Evolutionary conservation across 192 early-diverging fungal species (phyloP), one percentile per base, ranked within the genome.

Genomic region (Dispira parvispora): DNA sequence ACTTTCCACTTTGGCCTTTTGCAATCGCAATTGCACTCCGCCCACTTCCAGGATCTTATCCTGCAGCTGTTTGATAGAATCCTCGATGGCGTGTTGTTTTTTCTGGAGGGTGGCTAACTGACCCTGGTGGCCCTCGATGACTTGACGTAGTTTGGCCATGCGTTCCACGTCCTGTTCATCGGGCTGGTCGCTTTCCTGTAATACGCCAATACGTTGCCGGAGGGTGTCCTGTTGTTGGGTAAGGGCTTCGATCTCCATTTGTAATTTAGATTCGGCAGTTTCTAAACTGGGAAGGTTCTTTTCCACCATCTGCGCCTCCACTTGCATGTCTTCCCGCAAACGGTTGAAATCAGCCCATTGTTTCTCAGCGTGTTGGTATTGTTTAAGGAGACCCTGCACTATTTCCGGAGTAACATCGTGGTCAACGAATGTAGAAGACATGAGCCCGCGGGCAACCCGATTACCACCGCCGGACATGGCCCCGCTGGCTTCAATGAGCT

Each of bases 381-480:
- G 79, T 1, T 74, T 69, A 32, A 83, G 80, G 8, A 90, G 74
- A 8, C 69, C 67, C 0, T 73, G 80, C 9, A 89, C 69, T 9
- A 66, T 67, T 25, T 79, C 80, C 8, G 75, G 67, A 26, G 77
- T 71, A 23, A 77, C 78, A 43, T 79, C 78, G 14, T 73, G 71
- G 11, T 70, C 67, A 1, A 45, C 32, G 45, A 86, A 81, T 45
- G 75, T 87, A 12, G 88, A 89, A 70, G 84, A 82, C 96, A 97
- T 99, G 27, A 84, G 89, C 12, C 96, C 96, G 14, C 84, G 79
- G 10, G 73, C 71, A 0, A 84, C 79, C 53, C 77, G 76, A 13
- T 64, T 80, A 21, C 93, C 94, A 54, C 93, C 96, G 63, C 94
- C 94, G 42, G 82, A 84, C 89, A 99, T 92, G 9, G 93, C 86